phyloP scores from a whole-genome alignment of 2,329 filamentous ascomycete genomes.

The Cladorrhinum sp. region DNA sequence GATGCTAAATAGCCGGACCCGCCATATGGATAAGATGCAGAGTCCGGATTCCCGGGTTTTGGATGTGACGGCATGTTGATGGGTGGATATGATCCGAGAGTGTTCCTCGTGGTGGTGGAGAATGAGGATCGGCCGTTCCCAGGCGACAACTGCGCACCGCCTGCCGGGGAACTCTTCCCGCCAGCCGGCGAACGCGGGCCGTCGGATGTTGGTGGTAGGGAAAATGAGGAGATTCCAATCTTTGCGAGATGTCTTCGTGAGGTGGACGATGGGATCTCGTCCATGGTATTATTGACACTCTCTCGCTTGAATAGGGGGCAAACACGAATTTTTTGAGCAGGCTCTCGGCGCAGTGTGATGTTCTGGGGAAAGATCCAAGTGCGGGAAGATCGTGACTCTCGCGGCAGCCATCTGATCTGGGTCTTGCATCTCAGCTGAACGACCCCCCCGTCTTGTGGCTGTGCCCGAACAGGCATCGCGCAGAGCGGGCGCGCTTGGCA shows the following conservation, averaged over 20 bases:
- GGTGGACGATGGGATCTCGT: not conserved
- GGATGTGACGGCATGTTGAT: not conserved
- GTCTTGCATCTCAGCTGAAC: conserved; percentile 10
- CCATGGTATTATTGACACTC: not conserved
- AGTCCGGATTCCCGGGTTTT: not conserved
- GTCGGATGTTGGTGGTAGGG: not conserved
- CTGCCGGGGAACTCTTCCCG: not conserved
- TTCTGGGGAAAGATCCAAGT: conserved; percentile 1
- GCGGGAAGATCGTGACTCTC: not conserved
- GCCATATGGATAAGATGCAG: not conserved
- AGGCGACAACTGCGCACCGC: not conserved
- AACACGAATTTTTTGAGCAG: not conserved
- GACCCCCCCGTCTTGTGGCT: conserved; percentile 1
- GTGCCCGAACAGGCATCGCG: conserved; percentile 9
- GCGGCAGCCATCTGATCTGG: not conserved
- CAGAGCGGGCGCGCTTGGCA: conserved; percentile 1
- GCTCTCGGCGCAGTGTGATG: not conserved
- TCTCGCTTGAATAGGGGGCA: not conserved
- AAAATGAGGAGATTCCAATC: not conserved
- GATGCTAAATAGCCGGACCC: not conserved
- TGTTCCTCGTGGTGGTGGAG: not conserved
- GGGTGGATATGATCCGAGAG: not conserved
- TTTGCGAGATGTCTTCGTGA: not conserved
- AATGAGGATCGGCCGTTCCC: not conserved
- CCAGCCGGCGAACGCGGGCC: not conserved